Conservation (phyloP, 768 basidiomycete species). For the Leucocoprinus sp. region DNA sequence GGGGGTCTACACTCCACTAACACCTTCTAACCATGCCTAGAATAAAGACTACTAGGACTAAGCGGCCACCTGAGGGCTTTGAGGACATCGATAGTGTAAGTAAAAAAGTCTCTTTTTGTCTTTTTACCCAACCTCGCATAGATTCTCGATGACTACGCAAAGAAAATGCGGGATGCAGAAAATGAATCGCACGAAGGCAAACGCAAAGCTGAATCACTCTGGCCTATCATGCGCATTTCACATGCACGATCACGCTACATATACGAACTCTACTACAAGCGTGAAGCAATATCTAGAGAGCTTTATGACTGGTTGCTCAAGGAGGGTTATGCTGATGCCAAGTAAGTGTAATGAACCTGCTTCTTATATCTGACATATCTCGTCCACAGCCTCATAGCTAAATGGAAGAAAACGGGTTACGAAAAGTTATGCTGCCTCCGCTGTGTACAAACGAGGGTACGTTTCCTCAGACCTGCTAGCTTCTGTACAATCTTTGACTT, state of each 20-base stretch:
- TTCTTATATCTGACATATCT: constrained; percentile 7
- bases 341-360: constrained; percentile 48
- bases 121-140: constrained; percentile 22
- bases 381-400: constrained; percentile 75
- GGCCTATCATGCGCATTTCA: constrained; percentile 98
- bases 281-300: constrained; percentile 87
- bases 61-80: constrained; percentile 89
- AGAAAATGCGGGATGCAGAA: constrained; percentile 99
- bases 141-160: constrained; percentile 97
- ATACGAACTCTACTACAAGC: constrained; percentile 97
- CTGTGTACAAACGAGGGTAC: constrained; percentile 89
- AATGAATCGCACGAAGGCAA: constrained; percentile 99
- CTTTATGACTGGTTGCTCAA: constrained; percentile 98
- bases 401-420: constrained; percentile 99
- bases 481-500: background rate
- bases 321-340: constrained; percentile 93
- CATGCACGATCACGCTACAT: constrained; percentile 96
- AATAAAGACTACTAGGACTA: constrained; percentile 87
- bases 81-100: constrained; percentile 85
- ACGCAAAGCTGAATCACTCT: constrained; percentile 83
- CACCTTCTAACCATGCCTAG: constrained; percentile 63
- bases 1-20: background rate
- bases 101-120: constrained; percentile 1
- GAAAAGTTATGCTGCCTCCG: constrained; percentile 96
- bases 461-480: background rate